Conservation (phyloP, 352 stramenopile genomes). For the Phytopythium mirpurense region DNA sequence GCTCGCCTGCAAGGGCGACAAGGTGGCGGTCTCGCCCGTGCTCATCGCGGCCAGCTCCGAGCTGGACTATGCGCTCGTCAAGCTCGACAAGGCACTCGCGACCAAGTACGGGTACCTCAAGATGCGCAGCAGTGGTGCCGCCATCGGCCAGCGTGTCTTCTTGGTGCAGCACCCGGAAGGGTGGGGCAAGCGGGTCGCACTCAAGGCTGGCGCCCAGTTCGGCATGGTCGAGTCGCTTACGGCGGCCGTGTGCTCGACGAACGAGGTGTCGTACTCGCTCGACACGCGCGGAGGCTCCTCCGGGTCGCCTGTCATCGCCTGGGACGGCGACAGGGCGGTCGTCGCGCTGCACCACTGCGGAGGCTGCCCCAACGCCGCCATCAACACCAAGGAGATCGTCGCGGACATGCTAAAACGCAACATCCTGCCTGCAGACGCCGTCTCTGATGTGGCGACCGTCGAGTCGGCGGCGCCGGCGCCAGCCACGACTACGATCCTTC, state of each 20-base stretch:
- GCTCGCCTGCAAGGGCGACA: conserved; percentile 28
- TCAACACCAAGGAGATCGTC: conserved; percentile 59
- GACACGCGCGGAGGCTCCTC: conserved; percentile 66
- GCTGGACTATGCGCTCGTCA: conserved; percentile 68
- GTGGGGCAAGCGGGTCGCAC: conserved; percentile 60
- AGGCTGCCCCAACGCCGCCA: conserved; percentile 46
- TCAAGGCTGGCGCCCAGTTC: conserved; percentile 20
- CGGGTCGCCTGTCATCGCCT: conserved; percentile 48
- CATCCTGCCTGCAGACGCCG: conserved; percentile 36
- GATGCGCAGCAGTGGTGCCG: conserved; percentile 38
- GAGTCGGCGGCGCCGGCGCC: background rate
- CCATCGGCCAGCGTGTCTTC: conserved; percentile 51
- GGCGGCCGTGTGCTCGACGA: conserved; percentile 24
- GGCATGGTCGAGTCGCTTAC: conserved; percentile 24
- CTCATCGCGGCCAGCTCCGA: conserved; percentile 30
- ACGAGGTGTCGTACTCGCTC: conserved; percentile 61
- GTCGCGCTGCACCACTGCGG: conserved; percentile 67
- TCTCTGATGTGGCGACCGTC: background rate
- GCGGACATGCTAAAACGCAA: conserved; percentile 33
- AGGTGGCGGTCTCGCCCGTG: conserved; percentile 21
- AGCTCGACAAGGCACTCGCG: conserved; percentile 26
- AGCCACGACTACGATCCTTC: background rate
- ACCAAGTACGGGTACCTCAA: conserved; percentile 49
- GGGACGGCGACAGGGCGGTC: conserved; percentile 42
- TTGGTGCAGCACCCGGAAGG: conserved; percentile 56